These are phyloP conservation scores for Lachancea nothofagi DNA, from an alignment of 805 yeast genomes.

Conservation along the genomic window DNA sequence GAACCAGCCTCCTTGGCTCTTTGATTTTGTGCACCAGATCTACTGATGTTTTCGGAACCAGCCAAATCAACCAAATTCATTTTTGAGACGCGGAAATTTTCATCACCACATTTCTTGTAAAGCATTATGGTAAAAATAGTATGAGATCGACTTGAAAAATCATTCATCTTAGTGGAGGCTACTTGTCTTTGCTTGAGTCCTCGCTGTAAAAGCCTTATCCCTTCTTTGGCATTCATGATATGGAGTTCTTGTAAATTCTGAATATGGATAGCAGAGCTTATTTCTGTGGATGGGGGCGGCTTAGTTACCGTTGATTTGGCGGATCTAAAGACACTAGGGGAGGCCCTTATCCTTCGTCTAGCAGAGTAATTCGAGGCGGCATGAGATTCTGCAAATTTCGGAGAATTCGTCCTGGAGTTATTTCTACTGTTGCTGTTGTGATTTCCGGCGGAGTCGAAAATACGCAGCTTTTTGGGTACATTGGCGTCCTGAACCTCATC, in stretches of 20 bases:
- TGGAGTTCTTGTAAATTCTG: slow-evolving; percentile 62
- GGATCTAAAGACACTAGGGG: slow-evolving; percentile 1
- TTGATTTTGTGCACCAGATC: slow-evolving; percentile 82
- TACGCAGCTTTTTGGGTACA: slow-evolving; percentile 45
- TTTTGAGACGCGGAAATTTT: slow-evolving; percentile 53
- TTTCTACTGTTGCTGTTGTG: slow-evolving; percentile 12
- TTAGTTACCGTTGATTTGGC: slow-evolving; percentile 5
- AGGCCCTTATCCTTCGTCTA: slow-evolving; percentile 7
- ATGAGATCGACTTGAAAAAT: slow-evolving; percentile 69
- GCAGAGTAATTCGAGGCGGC: slow-evolving; percentile 4
- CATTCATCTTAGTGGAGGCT: slow-evolving; percentile 70
- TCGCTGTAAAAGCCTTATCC: slow-evolving; percentile 46
- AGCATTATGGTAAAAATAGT: slow-evolving; percentile 65
- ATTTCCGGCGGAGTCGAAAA: slow-evolving; percentile 39
- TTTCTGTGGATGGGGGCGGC: slow-evolving; percentile 11
- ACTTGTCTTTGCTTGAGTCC: slow-evolving; percentile 60
- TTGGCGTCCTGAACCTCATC: slow-evolving; percentile 27
- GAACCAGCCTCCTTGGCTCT: slow-evolving; percentile 93
- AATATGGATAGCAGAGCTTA: slow-evolving; percentile 40
- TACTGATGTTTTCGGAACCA: slow-evolving; percentile 84
- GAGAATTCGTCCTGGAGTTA: slow-evolving; percentile 25
- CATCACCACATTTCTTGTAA: slow-evolving; percentile 45
- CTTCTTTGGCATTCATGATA: slow-evolving; percentile 50
- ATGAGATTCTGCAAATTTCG: slow-evolving; percentile 12
- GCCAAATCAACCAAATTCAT: slow-evolving; percentile 91